Evolutionary conservation across 495 filamentous ascomycete species (phyloP).

Genomic region (Parathielavia appendiculata): DNA sequence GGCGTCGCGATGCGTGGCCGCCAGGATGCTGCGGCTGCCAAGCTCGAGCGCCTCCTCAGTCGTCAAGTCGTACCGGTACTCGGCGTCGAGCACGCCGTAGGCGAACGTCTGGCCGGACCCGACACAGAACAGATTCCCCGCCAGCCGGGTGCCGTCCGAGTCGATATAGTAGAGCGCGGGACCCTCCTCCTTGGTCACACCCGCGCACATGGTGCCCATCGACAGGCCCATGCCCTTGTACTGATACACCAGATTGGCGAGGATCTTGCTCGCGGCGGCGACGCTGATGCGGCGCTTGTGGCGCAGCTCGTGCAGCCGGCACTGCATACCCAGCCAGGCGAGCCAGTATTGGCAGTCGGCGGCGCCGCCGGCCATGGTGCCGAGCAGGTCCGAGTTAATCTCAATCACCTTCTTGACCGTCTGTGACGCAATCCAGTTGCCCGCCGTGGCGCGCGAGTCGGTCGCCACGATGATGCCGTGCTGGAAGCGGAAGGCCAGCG

Average conservation of each 20-base stretch:
- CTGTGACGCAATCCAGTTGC: conserved; percentile 98
- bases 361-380: conserved; percentile 97
- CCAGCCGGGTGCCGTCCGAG: conserved; percentile 86
- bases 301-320: conserved; percentile 95
- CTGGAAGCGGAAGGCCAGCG: conserved; percentile 95
- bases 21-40: conserved; percentile 83
- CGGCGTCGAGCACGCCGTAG: conserved; percentile 93
- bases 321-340: conserved; percentile 96
- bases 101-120: conserved; percentile 97
- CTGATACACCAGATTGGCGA: conserved; percentile 93
- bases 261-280: conserved; percentile 95
- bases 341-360: conserved; percentile 99
- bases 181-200: conserved; percentile 92
- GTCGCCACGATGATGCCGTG: conserved; percentile 97
- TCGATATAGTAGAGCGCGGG: conserved; percentile 99
- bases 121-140: conserved; percentile 96
- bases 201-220: conserved; percentile 99
- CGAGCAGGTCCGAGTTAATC: conserved; percentile 84
- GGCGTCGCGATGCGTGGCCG: conserved; percentile 95
- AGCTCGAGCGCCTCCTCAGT: conserved; percentile 85
- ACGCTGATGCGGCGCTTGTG: conserved; percentile 98
- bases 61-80: conserved; percentile 83
- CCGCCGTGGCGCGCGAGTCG: conserved; percentile 91
- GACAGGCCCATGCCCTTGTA: conserved; percentile 97
- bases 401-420: conserved; percentile 99